phyloP scores from a whole-genome alignment of 1,284 basidiomycete genomes.

The Moesziomyces globuligerus region DNA sequence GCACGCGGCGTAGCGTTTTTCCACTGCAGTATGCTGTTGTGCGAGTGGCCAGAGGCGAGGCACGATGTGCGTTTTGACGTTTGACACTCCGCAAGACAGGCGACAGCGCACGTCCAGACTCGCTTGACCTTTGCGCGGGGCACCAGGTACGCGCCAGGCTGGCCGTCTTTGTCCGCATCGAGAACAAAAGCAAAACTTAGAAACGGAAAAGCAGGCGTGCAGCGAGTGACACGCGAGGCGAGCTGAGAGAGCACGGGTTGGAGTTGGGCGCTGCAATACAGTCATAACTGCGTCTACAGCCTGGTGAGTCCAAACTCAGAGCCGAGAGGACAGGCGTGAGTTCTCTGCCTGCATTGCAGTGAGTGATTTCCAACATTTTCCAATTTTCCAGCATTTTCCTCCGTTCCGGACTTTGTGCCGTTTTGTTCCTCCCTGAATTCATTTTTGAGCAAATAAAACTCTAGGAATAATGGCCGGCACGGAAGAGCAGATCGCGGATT shows the following conservation, averaged over 20 bases:
- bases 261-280: not conserved
- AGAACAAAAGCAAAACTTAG: not conserved
- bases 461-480: too few relatives aligned
- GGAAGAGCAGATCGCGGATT: not conserved
- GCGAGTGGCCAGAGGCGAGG: not conserved
- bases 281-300: too few relatives aligned
- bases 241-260: not conserved
- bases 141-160: not conserved
- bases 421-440: not conserved
- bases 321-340: slow-evolving; percentile 5
- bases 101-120: not conserved
- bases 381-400: too few relatives aligned
- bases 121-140: not conserved
- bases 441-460: not conserved
- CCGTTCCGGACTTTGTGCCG: not conserved
- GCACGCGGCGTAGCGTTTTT: too few relatives aligned
- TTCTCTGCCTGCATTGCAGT: not conserved
- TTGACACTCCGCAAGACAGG: not conserved
- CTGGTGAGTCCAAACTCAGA: slow-evolving; percentile 31
- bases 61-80: not conserved
- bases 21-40: too few relatives aligned
- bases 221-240: not conserved
- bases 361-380: too few relatives aligned
- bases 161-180: not conserved
- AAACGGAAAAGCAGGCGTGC: not conserved